Conservation (phyloP, 2,329 filamentous ascomycete species). For the Myriosclerotinia curreyana region DNA sequence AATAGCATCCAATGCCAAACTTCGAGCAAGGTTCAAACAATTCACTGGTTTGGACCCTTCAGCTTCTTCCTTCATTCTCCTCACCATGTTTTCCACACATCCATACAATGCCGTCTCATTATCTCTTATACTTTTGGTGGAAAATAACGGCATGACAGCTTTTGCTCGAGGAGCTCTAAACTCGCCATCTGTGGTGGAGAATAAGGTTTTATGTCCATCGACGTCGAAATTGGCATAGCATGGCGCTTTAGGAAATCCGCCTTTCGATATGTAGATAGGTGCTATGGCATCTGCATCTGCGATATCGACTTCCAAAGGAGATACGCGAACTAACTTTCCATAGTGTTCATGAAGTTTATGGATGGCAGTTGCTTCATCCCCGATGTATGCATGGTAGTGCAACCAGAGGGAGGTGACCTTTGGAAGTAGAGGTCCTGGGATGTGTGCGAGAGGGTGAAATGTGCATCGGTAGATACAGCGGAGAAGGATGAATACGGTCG, state of each 20-base stretch:
- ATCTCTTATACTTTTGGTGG: constrained; percentile 45
- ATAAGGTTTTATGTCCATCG: constrained; percentile 53
- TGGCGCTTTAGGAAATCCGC: constrained; percentile 52
- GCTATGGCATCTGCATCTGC: constrained; percentile 38
- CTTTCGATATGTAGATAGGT: constrained; percentile 50
- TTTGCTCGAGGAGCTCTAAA: constrained; percentile 48
- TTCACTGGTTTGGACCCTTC: constrained; percentile 43
- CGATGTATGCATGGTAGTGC: constrained; percentile 42
- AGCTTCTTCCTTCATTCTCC: constrained; percentile 42
- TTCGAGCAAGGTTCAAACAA: constrained; percentile 49
- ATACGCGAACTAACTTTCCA: constrained; percentile 39
- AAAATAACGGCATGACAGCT: constrained; percentile 50
- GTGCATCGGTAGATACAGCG: constrained; percentile 39
- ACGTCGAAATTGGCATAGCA: constrained; percentile 57
- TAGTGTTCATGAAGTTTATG: constrained; percentile 36
- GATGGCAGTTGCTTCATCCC: constrained; percentile 37
- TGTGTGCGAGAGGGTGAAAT: constrained; percentile 42
- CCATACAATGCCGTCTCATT: constrained; percentile 42
- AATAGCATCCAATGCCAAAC: constrained; percentile 53
- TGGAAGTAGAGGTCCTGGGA: constrained; percentile 42
- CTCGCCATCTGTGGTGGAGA: constrained; percentile 46
- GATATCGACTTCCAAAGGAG: constrained; percentile 41
- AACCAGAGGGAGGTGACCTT: constrained; percentile 39
- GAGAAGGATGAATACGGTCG: constrained; percentile 25
- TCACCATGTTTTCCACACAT: constrained; percentile 45